Percentiles rank a stretch among this genome's conserved stretches.
Evolutionary conservation across 1,139 yeast species (phyloP).

Genomic region (Debaryomyces nepalensis): DNA sequence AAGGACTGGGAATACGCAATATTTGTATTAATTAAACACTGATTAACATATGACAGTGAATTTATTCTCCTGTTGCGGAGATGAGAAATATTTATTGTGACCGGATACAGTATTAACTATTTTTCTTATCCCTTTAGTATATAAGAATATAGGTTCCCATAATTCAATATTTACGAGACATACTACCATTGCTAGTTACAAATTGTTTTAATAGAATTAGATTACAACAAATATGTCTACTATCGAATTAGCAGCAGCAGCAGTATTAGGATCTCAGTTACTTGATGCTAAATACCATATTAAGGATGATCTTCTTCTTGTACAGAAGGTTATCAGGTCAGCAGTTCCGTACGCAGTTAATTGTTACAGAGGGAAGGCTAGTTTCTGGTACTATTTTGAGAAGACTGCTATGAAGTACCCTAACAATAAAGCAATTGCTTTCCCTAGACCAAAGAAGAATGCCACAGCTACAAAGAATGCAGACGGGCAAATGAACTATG

Average conservation of each 20-base stretch:
- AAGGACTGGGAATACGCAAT: too few relatives aligned
- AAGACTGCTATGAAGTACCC: constrained; percentile 53
- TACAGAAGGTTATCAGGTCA: constrained; percentile 44
- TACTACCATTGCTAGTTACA: neutral
- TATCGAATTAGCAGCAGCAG: constrained; percentile 51
- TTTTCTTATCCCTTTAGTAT: neutral
- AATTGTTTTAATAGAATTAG: neutral
- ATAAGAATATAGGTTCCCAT: neutral
- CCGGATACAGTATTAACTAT: neutral
- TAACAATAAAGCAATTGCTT: constrained; percentile 59
- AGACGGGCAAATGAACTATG: constrained; percentile 46
- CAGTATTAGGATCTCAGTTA: constrained; percentile 46
- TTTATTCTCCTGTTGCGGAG: constrained; percentile 1
- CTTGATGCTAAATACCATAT: constrained; percentile 59
- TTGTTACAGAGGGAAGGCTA: constrained; percentile 53
- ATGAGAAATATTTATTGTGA: constrained; percentile 1
- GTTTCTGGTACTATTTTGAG: constrained; percentile 72
- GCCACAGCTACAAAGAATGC: constrained; percentile 34
- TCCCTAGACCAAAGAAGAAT: constrained; percentile 58
- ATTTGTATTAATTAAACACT: too few relatives aligned
- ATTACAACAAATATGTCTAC: constrained; percentile 16
- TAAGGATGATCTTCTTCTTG: constrained; percentile 56
- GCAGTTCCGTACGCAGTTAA: constrained; percentile 50
- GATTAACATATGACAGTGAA: constrained; percentile 1
- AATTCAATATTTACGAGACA: neutral